Evolutionary conservation across 2,329 filamentous ascomycete genomes (phyloP).

Genomic region (Harringtonia aguacate): DNA sequence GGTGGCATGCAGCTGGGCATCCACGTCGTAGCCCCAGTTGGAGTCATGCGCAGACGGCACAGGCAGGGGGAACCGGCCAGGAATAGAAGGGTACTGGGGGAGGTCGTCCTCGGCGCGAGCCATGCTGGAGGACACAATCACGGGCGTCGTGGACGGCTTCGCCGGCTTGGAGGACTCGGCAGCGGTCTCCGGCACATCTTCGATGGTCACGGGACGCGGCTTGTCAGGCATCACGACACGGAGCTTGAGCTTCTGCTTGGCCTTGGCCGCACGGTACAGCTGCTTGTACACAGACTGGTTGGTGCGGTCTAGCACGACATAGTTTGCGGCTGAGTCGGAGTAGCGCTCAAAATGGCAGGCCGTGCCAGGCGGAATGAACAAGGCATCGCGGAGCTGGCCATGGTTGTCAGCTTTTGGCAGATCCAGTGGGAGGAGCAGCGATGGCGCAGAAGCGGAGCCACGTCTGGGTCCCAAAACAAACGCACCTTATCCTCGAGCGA

Average conservation of each 20-base stretch:
- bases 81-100: constrained; percentile 4
- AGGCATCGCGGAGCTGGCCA: constrained; percentile 54
- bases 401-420: too few species aligned
- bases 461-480: too few species aligned
- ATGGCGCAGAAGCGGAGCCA: background rate
- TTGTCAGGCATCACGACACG: constrained; percentile 41
- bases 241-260: constrained; percentile 93
- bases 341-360: constrained; percentile 75
- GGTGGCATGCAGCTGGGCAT: constrained; percentile 5
- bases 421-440: too few species aligned
- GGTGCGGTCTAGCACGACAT: constrained; percentile 65
- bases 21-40: constrained; percentile 2
- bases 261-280: constrained; percentile 90
- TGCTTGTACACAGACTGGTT: constrained; percentile 90
- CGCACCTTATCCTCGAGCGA: constrained; percentile 77
- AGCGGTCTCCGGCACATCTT: constrained; percentile 33
- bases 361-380: constrained; percentile 52
- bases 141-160: constrained; percentile 1
- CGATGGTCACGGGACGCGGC: constrained; percentile 28
- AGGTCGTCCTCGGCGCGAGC: background rate
- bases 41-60: background rate
- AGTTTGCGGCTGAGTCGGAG: constrained; percentile 81
- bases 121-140: constrained; percentile 6
- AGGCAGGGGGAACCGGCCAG: constrained; percentile 4
- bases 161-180: constrained; percentile 8